Conservation (phyloP, 805 yeast species). For the Ogataea glucozyma region DNA sequence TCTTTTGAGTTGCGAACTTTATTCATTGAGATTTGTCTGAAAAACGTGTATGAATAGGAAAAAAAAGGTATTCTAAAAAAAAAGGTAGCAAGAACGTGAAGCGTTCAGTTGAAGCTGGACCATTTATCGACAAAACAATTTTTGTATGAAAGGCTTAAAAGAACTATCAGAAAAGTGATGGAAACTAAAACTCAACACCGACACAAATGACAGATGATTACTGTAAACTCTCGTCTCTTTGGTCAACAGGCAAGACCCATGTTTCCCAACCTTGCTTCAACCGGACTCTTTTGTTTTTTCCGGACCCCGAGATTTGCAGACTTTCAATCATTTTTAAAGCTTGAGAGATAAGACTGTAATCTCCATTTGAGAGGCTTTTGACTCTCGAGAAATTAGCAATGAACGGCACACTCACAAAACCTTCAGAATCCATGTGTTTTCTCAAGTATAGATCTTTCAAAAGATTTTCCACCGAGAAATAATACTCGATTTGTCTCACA, state of each 20-base stretch:
- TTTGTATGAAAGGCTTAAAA: background rate
- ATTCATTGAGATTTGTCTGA: background rate
- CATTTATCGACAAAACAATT: too few relatives aligned
- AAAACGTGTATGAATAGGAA: too few relatives aligned
- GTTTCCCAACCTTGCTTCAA: constrained; percentile 57
- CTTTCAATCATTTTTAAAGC: constrained; percentile 32
- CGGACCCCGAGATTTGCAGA: constrained; percentile 33
- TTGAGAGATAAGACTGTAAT: constrained; percentile 40
- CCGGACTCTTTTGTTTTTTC: constrained; percentile 50
- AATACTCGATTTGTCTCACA: constrained; percentile 72
- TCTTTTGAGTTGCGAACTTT: constrained; percentile 15
- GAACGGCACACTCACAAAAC: constrained; percentile 60
- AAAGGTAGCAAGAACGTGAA: background rate
- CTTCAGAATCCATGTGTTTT: constrained; percentile 70
- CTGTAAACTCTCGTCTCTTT: constrained; percentile 33
- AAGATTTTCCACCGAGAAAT: constrained; percentile 83
- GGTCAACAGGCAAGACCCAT: constrained; percentile 64
- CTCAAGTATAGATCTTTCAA: constrained; percentile 79
- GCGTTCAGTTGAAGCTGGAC: too few relatives aligned
- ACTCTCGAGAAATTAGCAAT: constrained; percentile 74
- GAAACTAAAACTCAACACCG: background rate
- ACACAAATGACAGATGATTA: constrained; percentile 4
- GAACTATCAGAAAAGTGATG: background rate
- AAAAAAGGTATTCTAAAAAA: background rate
- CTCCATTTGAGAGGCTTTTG: constrained; percentile 53